Evolutionary conservation across 2,329 filamentous ascomycete genomes (phyloP), one percentile per base, ranked within the genome.

Genomic region (Phialophora macrospora): DNA sequence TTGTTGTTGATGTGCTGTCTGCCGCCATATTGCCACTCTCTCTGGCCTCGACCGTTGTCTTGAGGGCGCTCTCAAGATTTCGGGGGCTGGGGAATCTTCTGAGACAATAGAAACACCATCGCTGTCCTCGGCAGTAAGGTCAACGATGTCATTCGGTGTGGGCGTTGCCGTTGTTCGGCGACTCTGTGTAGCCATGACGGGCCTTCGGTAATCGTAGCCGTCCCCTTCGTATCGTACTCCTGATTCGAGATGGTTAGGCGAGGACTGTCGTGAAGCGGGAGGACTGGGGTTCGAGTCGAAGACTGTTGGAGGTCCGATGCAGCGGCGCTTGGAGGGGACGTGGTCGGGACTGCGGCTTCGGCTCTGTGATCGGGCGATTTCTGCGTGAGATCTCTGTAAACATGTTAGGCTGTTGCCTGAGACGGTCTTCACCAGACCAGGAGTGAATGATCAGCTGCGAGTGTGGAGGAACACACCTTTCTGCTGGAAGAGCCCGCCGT

Each of bases 171-270:
- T 62, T 22, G 60, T 22, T 55, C 56, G 38, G n/a, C 17, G 28
- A 26, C 28, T 60, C 32, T 46, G 77, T 57, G 81, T 77, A 3
- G 76, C 79, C 75, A 80, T 78, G 17, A 79, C 75, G 1, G 85
- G 85, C 66, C 83, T 78, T 65, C 85, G 78, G 67, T 79, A 84
- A 68, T 87, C 85, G 52, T 81, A 77, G 3, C 85, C 84, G 76
- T 86, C 83, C n/a, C 84, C 82, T 14, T 78, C 73, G 68, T 75
- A 83, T 76, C 65, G 58, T 55, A 22, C n/a, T 9, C 54, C 51
- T 57, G 56, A 56, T 52, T 76, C 55, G 79, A 77, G 9, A 12
- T 60, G 20, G 34, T 51, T 55, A 32, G 56, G 56, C 14, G 34
- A 41, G 26, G 67, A 63, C 32, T 62, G 56, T 52, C 30, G 30